These are phyloP conservation scores for Eutrema heterophyllum DNA, from an alignment of 345 rosid species.

Conservation along the genomic window DNA sequence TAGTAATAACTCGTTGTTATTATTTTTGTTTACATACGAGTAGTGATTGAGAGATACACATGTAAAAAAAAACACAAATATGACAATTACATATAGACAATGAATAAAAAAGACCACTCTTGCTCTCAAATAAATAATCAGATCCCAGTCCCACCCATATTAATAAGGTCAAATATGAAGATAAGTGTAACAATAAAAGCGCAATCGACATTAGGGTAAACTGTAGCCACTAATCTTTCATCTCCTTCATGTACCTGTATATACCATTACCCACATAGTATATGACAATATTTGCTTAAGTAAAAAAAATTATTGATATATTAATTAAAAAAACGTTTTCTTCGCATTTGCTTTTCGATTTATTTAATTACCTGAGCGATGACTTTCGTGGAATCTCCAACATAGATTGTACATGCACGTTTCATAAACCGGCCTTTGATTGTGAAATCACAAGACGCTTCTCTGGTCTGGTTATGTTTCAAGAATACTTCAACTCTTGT, in stretches of 20 bases:
- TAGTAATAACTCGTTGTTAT: neutral
- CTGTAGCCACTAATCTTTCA: slow-evolving; percentile 24
- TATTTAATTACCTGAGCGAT: slow-evolving; percentile 25
- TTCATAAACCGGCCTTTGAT: slow-evolving; percentile 36
- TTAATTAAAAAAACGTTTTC: neutral
- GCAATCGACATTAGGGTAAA: slow-evolving; percentile 28
- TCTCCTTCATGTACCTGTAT: slow-evolving; percentile 30
- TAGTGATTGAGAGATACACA: neutral
- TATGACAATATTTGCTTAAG: neutral
- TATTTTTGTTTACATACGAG: neutral
- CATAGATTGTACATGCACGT: slow-evolving; percentile 30
- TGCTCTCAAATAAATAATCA: neutral
- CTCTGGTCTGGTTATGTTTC: slow-evolving; percentile 27
- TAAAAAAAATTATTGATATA: neutral
- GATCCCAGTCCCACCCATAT: slow-evolving; percentile 10
- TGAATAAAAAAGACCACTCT: neutral
- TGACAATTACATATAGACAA: neutral
- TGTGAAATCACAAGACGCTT: slow-evolving; percentile 32
- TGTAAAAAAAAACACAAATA: neutral
- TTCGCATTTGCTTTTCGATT: neutral
- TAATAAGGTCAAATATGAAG: slow-evolving; percentile 31
- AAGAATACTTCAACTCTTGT: slow-evolving; percentile 36
- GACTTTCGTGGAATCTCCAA: slow-evolving; percentile 25
- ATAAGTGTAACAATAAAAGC: slow-evolving; percentile 33
- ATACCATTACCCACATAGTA: neutral